Evolutionary conservation across 2,329 filamentous ascomycete species (phyloP).

Genomic region (Trichoderma lentiforme): DNA sequence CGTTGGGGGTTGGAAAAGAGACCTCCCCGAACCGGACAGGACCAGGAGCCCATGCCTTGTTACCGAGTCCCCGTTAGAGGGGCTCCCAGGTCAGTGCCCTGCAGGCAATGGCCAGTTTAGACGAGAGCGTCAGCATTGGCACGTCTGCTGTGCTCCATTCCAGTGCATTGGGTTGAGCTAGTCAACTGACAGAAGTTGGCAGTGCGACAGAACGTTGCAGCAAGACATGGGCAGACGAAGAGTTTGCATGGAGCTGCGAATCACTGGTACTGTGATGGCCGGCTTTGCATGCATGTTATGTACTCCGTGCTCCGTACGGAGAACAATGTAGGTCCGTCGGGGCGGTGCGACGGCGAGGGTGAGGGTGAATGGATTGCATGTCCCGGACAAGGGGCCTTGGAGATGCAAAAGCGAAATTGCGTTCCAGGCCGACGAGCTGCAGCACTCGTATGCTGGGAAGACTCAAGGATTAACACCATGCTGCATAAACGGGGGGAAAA

Average conservation of each 20-base stretch:
- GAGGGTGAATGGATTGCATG: neutral
- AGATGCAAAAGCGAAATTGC: slow-evolving; percentile 14
- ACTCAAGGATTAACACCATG: slow-evolving; percentile 4
- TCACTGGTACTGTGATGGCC: neutral
- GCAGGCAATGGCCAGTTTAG: neutral
- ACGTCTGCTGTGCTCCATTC: slow-evolving; percentile 10
- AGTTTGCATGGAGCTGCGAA: neutral
- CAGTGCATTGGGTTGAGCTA: slow-evolving; percentile 5
- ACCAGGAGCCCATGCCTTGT: neutral
- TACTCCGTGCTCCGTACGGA: neutral
- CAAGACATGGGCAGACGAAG: neutral
- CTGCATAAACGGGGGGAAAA: slow-evolving; percentile 1
- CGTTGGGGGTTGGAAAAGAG: neutral
- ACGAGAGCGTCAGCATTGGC: slow-evolving; percentile 1
- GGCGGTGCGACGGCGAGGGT: slow-evolving; percentile 8
- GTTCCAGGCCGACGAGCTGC: neutral
- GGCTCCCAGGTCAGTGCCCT: neutral
- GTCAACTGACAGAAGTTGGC: slow-evolving; percentile 6
- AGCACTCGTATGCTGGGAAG: neutral
- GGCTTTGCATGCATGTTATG: neutral
- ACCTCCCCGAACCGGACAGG: neutral
- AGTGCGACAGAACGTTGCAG: slow-evolving; percentile 5
- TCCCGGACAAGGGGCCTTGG: slow-evolving; percentile 3
- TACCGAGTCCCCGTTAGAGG: slow-evolving; percentile 2
- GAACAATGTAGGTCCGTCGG: neutral